Evolutionary conservation across 73 alveolate species (phyloP), one percentile per base, ranked within the genome.

Genomic region (Blepharisma japonicum): DNA sequence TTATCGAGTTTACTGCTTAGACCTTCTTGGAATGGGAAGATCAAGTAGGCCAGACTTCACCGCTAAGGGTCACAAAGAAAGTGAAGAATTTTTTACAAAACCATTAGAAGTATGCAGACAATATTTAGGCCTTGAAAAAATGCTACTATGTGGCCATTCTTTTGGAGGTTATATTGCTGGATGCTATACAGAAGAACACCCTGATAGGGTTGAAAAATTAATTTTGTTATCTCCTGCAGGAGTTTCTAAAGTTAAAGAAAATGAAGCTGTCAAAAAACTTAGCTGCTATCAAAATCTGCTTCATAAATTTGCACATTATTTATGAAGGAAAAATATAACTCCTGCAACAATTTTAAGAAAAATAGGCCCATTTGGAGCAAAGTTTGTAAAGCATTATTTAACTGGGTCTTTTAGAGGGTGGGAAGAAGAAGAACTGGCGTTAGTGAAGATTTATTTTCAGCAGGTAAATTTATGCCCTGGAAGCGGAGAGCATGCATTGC

Each of bases 91-190:
- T 80, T 91, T 91, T 71, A 86, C 85, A 1, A 83, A 78, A 45
- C 83, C 95, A 38, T 46, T 91, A n/a, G 97, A 91, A 68, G 86
- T 78, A 46, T 84, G 86, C 83, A 67, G 93, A 27, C 56, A 68
- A 6, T 23, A 83, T 6, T 83, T 81, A 53, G 82, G 81, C 47
- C 70, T 80, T 32, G 83, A 90, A 68, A 55, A 81, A 32, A 79
- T 91, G 54, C 27, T 76, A 45, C 83, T 91, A 32, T 81, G 88
- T 54, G 97, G 95, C 20, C 97, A 91, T 78, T 81, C 92, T 9
- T 71, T 91, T 50, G 97, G 97, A 71, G 97, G 95, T 7, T 91
- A 84, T 79, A 82, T 91, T 39, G 85, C 89, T 2, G 79, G 83
- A 6, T 48, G 67, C 49, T 91, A 88, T 78, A 90, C 94, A 27